Base-by-base conservation (phyloP, 2,329 filamentous ascomycete genomes). In the Fusarium robinianum region DNA sequence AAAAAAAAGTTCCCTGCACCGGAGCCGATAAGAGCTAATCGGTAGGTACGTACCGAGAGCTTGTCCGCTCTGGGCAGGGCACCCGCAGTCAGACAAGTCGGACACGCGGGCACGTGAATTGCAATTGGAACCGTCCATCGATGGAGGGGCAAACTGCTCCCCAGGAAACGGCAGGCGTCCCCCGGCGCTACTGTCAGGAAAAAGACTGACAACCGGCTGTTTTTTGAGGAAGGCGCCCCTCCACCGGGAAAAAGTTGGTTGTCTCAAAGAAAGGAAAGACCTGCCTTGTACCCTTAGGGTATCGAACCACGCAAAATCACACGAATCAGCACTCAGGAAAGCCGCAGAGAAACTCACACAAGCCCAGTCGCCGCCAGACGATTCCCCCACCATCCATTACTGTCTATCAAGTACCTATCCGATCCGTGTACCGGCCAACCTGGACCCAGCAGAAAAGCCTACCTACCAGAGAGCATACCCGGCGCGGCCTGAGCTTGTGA, bases 321-420 rank as follows among this genome's bases (percentile, higher is more conserved):
- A n/a, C 58, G 58, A 61, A 61, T 61, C 58, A 59, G 48, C 55
- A 36, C 41, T 43, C 32, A 33, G 42, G 26, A 55, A 42, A 42
- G n/a, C 46, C 32, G 26, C 46, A 46, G 21, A 48, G 31, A 37
- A 51, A 49, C 52, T 58, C 34, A 17, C 49, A 46, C 37, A 51
- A 51, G 10, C 32, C 6, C 29, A 21, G n/a, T 14, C 8, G 23
- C 17, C 32, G 11, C 47, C 47, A 42, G 46, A 37, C 52, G 43
- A 36, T 46, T 39, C 55, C 57, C 55, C 58, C 58, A 54, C 55
- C 46, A 49, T 57, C 52, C 54, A 60, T 44, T 21, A 32, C 37
- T 40, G 18, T 46, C 45, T 39, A 49, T 58, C 41, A n/a, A n/a
- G n/a, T n/a, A n/a, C n/a, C n/a, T n/a, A n/a, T n/a, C n/a, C n/a